Conservation (phyloP, 805 yeast genomes). For the Yarrowia yakushimensis region DNA sequence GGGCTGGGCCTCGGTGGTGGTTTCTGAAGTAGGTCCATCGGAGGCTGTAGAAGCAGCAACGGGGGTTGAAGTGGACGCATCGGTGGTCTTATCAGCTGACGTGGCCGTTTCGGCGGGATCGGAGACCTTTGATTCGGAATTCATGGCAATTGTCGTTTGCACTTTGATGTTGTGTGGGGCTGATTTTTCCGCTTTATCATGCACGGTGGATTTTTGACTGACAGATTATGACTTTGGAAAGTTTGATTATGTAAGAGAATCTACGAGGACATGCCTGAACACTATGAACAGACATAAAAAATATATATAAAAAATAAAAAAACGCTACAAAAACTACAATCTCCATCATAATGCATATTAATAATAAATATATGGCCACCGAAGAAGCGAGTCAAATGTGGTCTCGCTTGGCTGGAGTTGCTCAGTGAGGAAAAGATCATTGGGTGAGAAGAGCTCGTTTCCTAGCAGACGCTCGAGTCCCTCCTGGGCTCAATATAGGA, state of each 20-base stretch:
- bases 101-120: background rate
- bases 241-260: background rate
- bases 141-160: background rate
- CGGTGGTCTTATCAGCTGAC: background rate
- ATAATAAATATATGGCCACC: background rate
- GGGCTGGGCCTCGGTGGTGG: background rate
- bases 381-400: no score
- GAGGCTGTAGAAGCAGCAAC: background rate
- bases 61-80: background rate
- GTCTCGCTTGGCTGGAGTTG: no score
- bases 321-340: background rate
- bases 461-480: no score
- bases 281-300: no score
- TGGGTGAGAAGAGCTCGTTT: no score
- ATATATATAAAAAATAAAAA: no score
- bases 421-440: no score
- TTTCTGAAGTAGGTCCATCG: background rate
- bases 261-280: no score
- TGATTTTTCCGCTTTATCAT: slow-evolving; percentile 20
- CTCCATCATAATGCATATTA: background rate
- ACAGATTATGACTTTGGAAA: background rate
- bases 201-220: slow-evolving; percentile 1
- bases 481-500: no score
- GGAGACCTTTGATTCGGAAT: background rate
- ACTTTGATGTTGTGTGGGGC: background rate